Base-by-base conservation (phyloP, 164 flowering plant genomes). In the Litsea cubeba region DNA sequence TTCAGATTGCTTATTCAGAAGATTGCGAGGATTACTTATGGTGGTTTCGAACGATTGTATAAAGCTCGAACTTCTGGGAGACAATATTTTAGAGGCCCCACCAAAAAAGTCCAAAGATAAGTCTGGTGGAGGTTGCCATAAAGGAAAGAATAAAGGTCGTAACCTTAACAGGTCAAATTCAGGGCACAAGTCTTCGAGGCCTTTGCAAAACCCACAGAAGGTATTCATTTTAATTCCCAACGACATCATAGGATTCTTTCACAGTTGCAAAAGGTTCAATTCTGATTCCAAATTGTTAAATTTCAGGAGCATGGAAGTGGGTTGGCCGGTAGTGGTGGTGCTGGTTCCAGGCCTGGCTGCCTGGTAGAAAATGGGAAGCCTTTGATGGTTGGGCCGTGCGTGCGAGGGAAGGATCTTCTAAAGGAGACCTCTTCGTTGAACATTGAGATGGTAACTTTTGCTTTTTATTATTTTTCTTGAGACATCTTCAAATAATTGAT, bases 21-120 rank as follows among this genome's bases (percentile, higher is more conserved):
- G 87, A 84, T 50, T 93, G 74, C 85, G 99, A 68, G 94, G 85
- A 54, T 72, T 91, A 50, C 87, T 95, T 62, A 87, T 89, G 94
- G 82, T 82, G 74, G 73, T 95, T 77, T 93, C 93, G 62, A 89
- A 89, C 82, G 92, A 93, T 74, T 91, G 79, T 81, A 82, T 90
- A 77, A 91, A 86, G 76, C 79, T 82, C 76, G 99, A 95, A 80
- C 92, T 95, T 72, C 79, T 93, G 51, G 89, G 78, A 65, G 94
- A 87, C 70, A 86, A 77, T 24, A 85, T 65, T 72, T 26, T 25
- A 28, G 84, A 77, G n/a, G 28, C 78, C 54, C 74, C 74, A 30
- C 67, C 78, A 6, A 81, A 74, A 76, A 87, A 88, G 77, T 69
- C 84, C 40, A 86, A 81, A 76, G 88, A 76, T 75, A 89, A 85